These are phyloP conservation scores for Alternaria panax DNA, from an alignment of 2,329 filamentous ascomycete genomes.

Conservation along the genomic window DNA sequence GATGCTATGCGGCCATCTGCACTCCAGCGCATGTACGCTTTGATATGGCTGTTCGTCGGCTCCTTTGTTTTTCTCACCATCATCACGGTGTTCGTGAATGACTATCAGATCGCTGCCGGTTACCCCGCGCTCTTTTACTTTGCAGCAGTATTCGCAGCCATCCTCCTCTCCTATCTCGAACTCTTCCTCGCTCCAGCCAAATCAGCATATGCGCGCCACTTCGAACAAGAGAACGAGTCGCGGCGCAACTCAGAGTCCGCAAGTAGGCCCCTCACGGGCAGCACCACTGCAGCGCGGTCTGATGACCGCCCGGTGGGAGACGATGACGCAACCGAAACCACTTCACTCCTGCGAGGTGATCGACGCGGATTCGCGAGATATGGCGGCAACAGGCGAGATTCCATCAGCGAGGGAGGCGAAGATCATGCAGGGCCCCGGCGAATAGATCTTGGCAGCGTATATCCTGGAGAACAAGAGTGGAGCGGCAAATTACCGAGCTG, in stretches of 20 bases:
- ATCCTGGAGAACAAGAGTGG: conserved; percentile 83
- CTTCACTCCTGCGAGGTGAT: conserved; percentile 62
- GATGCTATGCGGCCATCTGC: conserved; percentile 84
- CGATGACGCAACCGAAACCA: conserved; percentile 62
- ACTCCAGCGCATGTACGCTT: conserved; percentile 79
- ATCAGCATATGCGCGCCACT: conserved; percentile 68
- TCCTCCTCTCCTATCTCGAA: conserved; percentile 79
- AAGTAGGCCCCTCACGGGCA: conserved; percentile 45
- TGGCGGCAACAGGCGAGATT: conserved; percentile 50
- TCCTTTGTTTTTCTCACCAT: conserved; percentile 76
- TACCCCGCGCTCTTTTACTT: conserved; percentile 87
- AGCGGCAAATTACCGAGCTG: conserved; percentile 78
- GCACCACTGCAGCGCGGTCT: conserved; percentile 39
- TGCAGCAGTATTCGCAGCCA: conserved; percentile 74
- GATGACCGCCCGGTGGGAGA: conserved; percentile 43
- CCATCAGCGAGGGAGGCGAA: conserved; percentile 45
- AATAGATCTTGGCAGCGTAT: conserved; percentile 50
- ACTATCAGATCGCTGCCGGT: conserved; percentile 73
- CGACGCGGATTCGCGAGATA: conserved; percentile 65
- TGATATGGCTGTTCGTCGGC: conserved; percentile 83
- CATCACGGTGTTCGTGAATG: conserved; percentile 77
- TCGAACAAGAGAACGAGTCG: conserved; percentile 42
- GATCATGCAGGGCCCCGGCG: conserved; percentile 46
- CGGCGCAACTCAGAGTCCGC: conserved; percentile 39
- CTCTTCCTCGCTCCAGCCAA: conserved; percentile 77